These are phyloP conservation scores for Saccharomycopsis fibuligera DNA, from an alignment of 805 yeast species.

Conservation along the genomic window DNA sequence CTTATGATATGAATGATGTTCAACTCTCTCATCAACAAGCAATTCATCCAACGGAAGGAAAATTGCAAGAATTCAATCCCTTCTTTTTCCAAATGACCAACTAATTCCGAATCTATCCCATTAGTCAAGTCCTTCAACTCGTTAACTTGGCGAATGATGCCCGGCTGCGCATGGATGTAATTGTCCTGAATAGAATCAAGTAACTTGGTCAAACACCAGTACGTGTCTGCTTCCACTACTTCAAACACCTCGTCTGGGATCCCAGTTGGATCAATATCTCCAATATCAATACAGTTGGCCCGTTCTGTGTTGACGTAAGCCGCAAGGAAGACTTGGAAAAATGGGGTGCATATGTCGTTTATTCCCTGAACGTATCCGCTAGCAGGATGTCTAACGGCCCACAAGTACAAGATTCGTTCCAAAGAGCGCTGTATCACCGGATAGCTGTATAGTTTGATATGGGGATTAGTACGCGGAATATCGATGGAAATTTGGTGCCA, in stretches of 20 bases:
- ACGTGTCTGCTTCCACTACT: slow-evolving; percentile 88
- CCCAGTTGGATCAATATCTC: slow-evolving; percentile 52
- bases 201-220: slow-evolving; percentile 90
- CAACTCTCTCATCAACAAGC: slow-evolving; percentile 90
- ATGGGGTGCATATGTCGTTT: slow-evolving; percentile 89
- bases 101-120: slow-evolving; percentile 70
- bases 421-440: slow-evolving; percentile 70
- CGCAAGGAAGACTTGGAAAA: slow-evolving; percentile 76
- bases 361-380: slow-evolving; percentile 98
- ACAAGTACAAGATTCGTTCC: slow-evolving; percentile 75
- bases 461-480: slow-evolving; percentile 90
- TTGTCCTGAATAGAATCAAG: slow-evolving; percentile 95
- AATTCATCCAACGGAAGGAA: slow-evolving; percentile 98
- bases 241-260: slow-evolving; percentile 51
- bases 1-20: slow-evolving; percentile 71
- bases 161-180: slow-evolving; percentile 97
- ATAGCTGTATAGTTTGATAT: slow-evolving; percentile 62
- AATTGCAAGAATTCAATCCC: slow-evolving; percentile 94
- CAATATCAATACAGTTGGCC: slow-evolving; percentile 34
- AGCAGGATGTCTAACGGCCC: slow-evolving; percentile 98
- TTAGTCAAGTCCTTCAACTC: slow-evolving; percentile 71
- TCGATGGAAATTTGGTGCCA: slow-evolving; percentile 97
- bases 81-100: slow-evolving; percentile 69
- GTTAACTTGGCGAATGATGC: slow-evolving; percentile 84
- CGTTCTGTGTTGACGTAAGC: slow-evolving; percentile 44